Base-by-base conservation (phyloP, 148 eudicot genomes). In the Gaultheria prostrata region DNA sequence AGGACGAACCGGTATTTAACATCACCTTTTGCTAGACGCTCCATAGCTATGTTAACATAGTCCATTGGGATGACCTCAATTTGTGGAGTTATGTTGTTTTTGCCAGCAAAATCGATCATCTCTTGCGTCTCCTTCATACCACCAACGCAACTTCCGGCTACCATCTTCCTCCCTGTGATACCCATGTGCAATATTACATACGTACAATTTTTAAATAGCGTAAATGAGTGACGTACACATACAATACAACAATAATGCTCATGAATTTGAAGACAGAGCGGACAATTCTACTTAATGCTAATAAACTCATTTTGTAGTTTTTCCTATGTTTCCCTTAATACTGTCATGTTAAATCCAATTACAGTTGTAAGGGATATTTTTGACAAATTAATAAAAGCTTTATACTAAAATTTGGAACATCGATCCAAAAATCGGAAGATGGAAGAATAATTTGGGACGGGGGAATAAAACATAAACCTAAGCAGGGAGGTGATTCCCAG, bases 51-150 rank as follows among this genome's bases (percentile, higher is more conserved):
- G 49, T 79, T 79, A 48, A 56, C 48, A 57, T 79, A 79, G 17
- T 79, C 81, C 67, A 79, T 32, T 10, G 81, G 69, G 56, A 79
- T 35, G 12, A 79, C 17, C 30, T 79, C 81, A 56, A 79, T 79
- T 5, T 54, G 30, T 10, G 81, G 24, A 33, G 26, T 79, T 54
- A 79, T 79, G 49, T 33, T 54, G 81, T 79, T 48, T 21, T 56
- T 20, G 1, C 69, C 50, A 0, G 81, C 81, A 35, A 79, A 79
- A 79, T 79, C 81, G 5, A 79, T 79, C 81, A 79, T 79, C 30
- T 79, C 81, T 56, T 79, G 81, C 4, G 81, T 56, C 69, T 79
- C 70, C 30, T 79, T 56, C 69, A 56, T 54, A 21, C 81, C 81
- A 8, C 81, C 81, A 18, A 79, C 56, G 20, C 8, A 0, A 79